Evolutionary conservation across 2,329 filamentous ascomycete genomes (phyloP), one percentile per base, ranked within the genome.

Genomic region (Rutstroemia sp.): DNA sequence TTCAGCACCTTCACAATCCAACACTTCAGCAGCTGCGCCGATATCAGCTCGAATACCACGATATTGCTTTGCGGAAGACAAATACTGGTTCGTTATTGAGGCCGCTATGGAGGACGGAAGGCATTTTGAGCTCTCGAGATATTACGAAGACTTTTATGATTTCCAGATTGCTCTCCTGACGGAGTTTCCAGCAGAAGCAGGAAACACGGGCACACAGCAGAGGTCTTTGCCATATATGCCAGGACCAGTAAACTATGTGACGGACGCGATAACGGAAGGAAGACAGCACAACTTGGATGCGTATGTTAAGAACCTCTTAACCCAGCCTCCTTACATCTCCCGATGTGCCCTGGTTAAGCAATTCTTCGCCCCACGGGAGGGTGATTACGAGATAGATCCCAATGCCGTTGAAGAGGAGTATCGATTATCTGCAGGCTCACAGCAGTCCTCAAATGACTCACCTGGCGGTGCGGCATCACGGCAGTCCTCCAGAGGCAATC

Each of bases 121-220:
- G 48, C 86, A 89, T 68, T 97, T 92, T 91, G 92, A 96, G 70
- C 76, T 99, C 50, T 92, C 90, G 41, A 85, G 94, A 61, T 94
- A 95, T 69, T 99, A 99, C 69, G 91, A 97, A 71, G 94, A 97
- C 74, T 99, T 99, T 70, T 99, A 97, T 74, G 94, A 97, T 71
- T 92, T 97, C 71, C 94, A 99, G 71, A 97, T 97, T 68, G 90
- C 91, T 34, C 83, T 99, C 8, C 82, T 99, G 49, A 92, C 91
- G 46, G 90, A 86, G 62, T 97, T 96, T 68, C 92, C 94, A 21
- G 85, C 88, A 38, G 94, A 97, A 72, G 92, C 94, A 39, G 94
- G 94, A 54, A 94, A 95, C 67, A 88, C 86, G 18, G 86, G 87
- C 46, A 80, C 79, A 50, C 85, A 91, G 67, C 86, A 87, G 68